Conservation (phyloP, 2,329 filamentous ascomycete genomes). For the Aspergillus aculeatinus region DNA sequence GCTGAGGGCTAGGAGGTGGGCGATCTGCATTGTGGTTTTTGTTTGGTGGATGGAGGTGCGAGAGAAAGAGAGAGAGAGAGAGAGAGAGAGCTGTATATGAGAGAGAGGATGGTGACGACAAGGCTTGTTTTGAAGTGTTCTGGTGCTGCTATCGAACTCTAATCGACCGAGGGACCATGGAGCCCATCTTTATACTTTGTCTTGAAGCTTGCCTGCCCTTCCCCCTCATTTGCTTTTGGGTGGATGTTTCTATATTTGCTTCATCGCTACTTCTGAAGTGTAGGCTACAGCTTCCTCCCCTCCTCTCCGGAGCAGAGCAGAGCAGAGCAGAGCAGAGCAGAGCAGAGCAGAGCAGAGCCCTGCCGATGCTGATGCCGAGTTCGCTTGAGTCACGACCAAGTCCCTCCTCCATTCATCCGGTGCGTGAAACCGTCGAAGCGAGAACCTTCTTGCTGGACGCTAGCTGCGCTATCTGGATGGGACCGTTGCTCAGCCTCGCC, state of each 20-base stretch:
- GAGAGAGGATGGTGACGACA: background rate
- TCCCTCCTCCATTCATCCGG: background rate
- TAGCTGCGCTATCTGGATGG: background rate
- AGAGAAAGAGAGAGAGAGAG: background rate
- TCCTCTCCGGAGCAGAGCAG: no score
- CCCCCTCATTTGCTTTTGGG: background rate
- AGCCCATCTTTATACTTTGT: background rate
- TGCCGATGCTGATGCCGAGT: background rate
- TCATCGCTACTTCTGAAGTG: background rate
- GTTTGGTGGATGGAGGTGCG: background rate
- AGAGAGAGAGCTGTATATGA: background rate
- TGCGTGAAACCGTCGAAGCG: background rate
- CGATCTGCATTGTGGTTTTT: conserved; percentile 20
- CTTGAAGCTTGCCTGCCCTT: background rate
- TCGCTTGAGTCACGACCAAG: background rate
- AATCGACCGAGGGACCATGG: background rate
- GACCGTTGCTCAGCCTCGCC: background rate
- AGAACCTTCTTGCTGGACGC: no score
- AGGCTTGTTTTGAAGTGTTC: background rate
- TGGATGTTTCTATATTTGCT: background rate
- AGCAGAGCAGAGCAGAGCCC: no score
- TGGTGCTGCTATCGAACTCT: background rate
- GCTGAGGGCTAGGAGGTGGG: conserved; percentile 24
- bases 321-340: no score
- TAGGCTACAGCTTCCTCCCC: background rate